Evolutionary conservation across 805 yeast genomes (phyloP).

Genomic region (Kluyveromyces aestuarii): DNA sequence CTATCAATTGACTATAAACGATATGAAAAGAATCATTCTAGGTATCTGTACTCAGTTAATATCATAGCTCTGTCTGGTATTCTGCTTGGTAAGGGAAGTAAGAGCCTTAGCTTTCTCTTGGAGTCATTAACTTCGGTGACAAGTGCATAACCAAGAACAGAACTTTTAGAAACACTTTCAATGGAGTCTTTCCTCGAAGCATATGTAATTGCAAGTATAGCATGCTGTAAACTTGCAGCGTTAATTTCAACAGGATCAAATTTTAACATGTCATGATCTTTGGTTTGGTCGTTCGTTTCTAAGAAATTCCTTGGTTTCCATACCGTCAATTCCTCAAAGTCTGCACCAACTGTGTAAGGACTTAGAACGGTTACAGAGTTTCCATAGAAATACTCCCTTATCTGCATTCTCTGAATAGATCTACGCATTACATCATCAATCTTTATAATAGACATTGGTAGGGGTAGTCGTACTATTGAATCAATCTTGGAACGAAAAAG

Average conservation of each 20-base stretch:
- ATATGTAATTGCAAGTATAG: slow-evolving; percentile 58
- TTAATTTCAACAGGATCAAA: slow-evolving; percentile 35
- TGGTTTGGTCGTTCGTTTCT: slow-evolving; percentile 5
- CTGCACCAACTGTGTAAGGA: slow-evolving; percentile 78
- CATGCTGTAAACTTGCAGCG: slow-evolving; percentile 56
- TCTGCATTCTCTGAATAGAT: slow-evolving; percentile 62
- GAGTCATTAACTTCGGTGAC: slow-evolving; percentile 64
- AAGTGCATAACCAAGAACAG: slow-evolving; percentile 73
- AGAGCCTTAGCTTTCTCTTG: slow-evolving; percentile 54
- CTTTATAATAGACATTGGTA: slow-evolving; percentile 70
- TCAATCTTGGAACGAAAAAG: slow-evolving; percentile 18
- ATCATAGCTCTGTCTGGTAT: slow-evolving; percentile 69
- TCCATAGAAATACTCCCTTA: slow-evolving; percentile 89
- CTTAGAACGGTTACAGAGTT: slow-evolving; percentile 53
- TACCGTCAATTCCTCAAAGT: slow-evolving; percentile 48
- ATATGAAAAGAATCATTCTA: slow-evolving; percentile 41
- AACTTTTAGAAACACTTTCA: slow-evolving; percentile 41
- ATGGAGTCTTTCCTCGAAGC: slow-evolving; percentile 39
- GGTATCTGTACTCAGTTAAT: slow-evolving; percentile 71
- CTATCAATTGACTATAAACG: too few species aligned
- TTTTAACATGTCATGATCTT: slow-evolving; percentile 21
- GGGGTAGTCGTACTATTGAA: slow-evolving; percentile 46
- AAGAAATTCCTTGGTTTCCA: slow-evolving; percentile 42
- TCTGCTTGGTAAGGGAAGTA: slow-evolving; percentile 82
- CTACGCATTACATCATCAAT: slow-evolving; percentile 61